A percentile compares a stretch with the other conserved stretches of the same genome.
Evolutionary conservation across 306 rosid genomes (phyloP).

Genomic region (Urtica urens): DNA sequence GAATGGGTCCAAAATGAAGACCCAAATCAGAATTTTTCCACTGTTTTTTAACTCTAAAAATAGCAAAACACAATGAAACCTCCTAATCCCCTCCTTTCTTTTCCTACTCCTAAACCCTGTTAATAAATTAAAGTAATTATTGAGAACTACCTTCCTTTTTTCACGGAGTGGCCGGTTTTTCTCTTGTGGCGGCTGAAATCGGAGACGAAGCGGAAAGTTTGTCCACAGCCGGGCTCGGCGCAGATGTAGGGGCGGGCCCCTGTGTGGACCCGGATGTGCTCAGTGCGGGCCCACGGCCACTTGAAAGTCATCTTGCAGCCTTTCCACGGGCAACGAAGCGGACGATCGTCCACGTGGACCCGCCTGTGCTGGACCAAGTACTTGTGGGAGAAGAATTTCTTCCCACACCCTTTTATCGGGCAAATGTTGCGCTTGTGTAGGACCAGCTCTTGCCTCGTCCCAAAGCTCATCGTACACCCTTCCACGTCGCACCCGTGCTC

Average conservation of each 20-base stretch:
- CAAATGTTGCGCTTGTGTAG: constrained; percentile 75
- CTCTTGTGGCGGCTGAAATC: constrained; percentile 99
- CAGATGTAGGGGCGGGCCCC: constrained; percentile 93
- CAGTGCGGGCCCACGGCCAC: constrained; percentile 99
- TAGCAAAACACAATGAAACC: constrained; percentile 55
- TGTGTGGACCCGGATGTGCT: constrained; percentile 93
- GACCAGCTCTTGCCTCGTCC: constrained; percentile 57
- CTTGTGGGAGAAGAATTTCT: constrained; percentile 94
- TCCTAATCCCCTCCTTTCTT: constrained; percentile 33
- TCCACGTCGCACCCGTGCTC: constrained; percentile 76
- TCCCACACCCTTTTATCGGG: constrained; percentile 98
- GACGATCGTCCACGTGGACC: constrained; percentile 90
- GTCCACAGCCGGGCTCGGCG: constrained; percentile 76
- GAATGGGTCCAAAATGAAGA: constrained; percentile 40
- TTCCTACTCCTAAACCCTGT: constrained; percentile 58
- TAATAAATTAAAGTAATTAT: constrained; percentile 42
- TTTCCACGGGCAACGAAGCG: constrained; percentile 94
- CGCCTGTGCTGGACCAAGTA: constrained; percentile 97
- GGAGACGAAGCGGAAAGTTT: constrained; percentile 93
- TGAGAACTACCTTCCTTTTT: constrained; percentile 42
- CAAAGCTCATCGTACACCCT: constrained; percentile 85
- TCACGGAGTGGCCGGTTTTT: constrained; percentile 85
- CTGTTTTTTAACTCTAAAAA: constrained; percentile 35
- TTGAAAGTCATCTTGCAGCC: constrained; percentile 99
- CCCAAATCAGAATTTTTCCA: constrained; percentile 55